Base-by-base conservation (phyloP, 164 flowering plant genomes). In the Annona squamosa region DNA sequence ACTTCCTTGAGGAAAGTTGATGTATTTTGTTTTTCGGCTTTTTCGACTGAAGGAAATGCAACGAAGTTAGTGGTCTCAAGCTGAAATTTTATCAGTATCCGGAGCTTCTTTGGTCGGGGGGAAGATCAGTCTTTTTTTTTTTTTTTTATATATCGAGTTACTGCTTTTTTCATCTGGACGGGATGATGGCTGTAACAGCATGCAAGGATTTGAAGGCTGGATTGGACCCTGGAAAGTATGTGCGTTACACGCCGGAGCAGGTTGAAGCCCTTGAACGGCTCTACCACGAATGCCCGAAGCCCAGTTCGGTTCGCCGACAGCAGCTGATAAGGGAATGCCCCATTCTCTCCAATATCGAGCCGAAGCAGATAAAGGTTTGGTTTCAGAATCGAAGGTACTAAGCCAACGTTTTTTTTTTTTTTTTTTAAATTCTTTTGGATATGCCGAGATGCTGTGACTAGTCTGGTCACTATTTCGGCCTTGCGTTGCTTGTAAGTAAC, bases 281-380 rank as follows among this genome's bases (percentile, higher is more conserved):
- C 12, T 94, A 94, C 81, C 94, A 88, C 68, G 99, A 94, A 4
- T 94, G 99, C 78, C 99, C 99, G 1, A 94, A 94, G 74, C 99
- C 99, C 69, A 93, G 94, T 76, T 91, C 98, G 1, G 82, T 93
- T 76, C 89, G 99, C 45, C 86, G 99, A 44, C 99, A 95, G 73
- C 99, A 95, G 87, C 85, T 95, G 16, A 93, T 95, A 47, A 78
- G 99, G 10, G 99, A 93, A 72, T 95, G 99, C 71, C 97, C 98
- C 0, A 95, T 93, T 73, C 92, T 95, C 80, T 89, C 94, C 63
- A 86, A 95, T 77, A 95, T 95, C 59, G 99, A 95, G 85, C 92
- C 98, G 42, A 95, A 91, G 72, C 99, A 95, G 79, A 95, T 95
- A 78, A 95, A 95, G 85, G 99, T 95, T 75, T 95, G 99, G 99